Conservation (phyloP, 2,329 filamentous ascomycete genomes). For the Pestalotiopsis sp. region DNA sequence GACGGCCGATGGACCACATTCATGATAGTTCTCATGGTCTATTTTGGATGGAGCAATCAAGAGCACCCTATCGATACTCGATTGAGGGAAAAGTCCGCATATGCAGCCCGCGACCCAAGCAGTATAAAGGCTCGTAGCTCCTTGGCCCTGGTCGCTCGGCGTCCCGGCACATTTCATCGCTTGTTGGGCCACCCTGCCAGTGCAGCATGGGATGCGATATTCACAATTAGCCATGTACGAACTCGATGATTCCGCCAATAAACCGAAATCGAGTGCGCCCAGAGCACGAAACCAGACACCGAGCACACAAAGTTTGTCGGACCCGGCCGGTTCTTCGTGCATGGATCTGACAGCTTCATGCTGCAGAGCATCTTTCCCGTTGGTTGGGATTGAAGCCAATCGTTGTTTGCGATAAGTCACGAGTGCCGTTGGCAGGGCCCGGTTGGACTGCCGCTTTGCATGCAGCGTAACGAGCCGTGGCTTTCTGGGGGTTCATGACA, state of each 20-base stretch:
- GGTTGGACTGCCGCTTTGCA: background rate
- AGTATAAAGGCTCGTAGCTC: slow-evolving; percentile 3
- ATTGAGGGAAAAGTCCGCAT: background rate
- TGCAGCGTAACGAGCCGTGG: background rate
- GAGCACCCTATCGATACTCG: background rate
- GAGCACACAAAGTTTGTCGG: background rate
- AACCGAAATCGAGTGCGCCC: background rate
- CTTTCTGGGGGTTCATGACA: background rate
- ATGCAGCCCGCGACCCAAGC: background rate
- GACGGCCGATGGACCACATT: background rate
- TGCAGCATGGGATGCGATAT: background rate
- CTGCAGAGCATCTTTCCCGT: background rate
- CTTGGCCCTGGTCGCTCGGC: slow-evolving; percentile 1
- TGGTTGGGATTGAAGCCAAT: background rate
- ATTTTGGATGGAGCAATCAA: background rate
- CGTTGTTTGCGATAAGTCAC: background rate
- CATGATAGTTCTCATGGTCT: background rate
- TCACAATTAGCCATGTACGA: background rate
- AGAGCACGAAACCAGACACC: background rate
- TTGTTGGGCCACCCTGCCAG: background rate
- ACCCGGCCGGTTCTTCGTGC: background rate
- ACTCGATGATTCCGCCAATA: slow-evolving; percentile 1
- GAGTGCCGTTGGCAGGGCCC: background rate
- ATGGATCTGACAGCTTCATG: background rate
- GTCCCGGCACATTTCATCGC: background rate